Evolutionary conservation across 177 flowering plant species (phyloP), one percentile per base, ranked within the genome.

Genomic region (Telopea speciosissima): DNA sequence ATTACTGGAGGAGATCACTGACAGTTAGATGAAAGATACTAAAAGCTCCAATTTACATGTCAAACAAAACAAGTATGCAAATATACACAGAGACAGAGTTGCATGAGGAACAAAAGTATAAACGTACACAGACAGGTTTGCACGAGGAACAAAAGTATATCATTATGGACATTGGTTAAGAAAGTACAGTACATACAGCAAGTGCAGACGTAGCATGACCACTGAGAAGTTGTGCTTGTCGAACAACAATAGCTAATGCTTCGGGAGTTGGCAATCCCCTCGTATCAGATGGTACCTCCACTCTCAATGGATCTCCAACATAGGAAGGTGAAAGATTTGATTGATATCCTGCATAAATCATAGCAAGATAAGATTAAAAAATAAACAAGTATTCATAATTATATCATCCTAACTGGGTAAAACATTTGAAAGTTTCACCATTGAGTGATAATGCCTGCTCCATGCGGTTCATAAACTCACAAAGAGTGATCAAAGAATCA

Each of bases 401-500:
- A 62, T 17, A 56, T n/a, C n/a, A n/a, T 12, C 17, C 17, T 49
- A 49, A 49, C 19, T 11, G 54, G 17, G 54, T 49, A 28, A 24
- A 12, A 14, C 21, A 33, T n/a, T 59, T 3, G 21, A n/a, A 42
- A 68, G 60, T 13, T 67, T 80, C 69, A 90, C 99, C 97, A 82
- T 79, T 83, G 70, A 72, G 87, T 40, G 85, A 79, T 24, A 93
- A 77, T 61, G 79, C 83, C 76, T 62, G 78, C 81, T 88, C 95
- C 98, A 96, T 86, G 70, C 83, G 87, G 72, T 77, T 88, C 65
- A 90, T 93, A 78, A 89, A 96, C 79, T 88, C 97, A 7, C 80
- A 81, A 52, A 93, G 83, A n/a, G 97, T 91, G 74, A 70, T 80
- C 79, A 96, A 74, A 26, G 99, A 85, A 87, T 90, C 90, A 8